A percentile compares a stretch with the other conserved stretches of the same genome.
These are phyloP conservation scores for Leptographium procerum DNA, from an alignment of 2,329 filamentous ascomycete genomes.

Conservation along the genomic window DNA sequence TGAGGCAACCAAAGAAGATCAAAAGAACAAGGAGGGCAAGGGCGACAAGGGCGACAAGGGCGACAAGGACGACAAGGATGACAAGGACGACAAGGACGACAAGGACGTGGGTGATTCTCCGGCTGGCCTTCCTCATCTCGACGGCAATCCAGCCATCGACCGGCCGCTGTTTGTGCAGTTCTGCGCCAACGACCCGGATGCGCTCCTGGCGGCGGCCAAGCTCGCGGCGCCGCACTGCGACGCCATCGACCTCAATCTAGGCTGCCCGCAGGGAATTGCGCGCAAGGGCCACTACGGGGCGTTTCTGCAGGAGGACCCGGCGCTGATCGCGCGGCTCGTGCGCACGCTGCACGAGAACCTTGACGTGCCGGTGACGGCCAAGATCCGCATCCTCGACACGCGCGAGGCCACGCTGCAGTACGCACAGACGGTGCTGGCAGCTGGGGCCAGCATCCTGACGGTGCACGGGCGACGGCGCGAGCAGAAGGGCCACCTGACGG, in stretches of 20 bases:
- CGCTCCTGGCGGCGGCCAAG: constrained; percentile 66
- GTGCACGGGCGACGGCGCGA: constrained; percentile 82
- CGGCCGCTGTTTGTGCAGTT: constrained; percentile 93
- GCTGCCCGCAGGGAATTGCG: constrained; percentile 93
- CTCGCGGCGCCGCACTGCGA: constrained; percentile 81
- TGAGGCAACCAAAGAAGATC: constrained; percentile 42
- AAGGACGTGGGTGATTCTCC: constrained; percentile 14
- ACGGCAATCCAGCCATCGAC: constrained; percentile 77
- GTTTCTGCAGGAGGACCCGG: constrained; percentile 88
- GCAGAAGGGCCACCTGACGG: constrained; percentile 93
- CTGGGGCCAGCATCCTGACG: constrained; percentile 85
- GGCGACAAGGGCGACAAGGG: constrained; percentile 15
- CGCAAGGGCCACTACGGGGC: constrained; percentile 83
- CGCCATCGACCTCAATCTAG: constrained; percentile 88
- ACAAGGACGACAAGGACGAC: constrained; percentile 19
- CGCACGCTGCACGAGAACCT: constrained; percentile 70
- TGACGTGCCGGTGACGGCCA: constrained; percentile 79
- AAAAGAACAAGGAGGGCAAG: no score
- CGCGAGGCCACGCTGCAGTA: constrained; percentile 80
- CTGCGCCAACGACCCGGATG: constrained; percentile 78
- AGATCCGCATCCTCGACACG: constrained; percentile 83
- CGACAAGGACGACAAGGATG: constrained; percentile 10
- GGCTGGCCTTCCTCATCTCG: constrained; percentile 46
- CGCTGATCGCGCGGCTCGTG: constrained; percentile 71
- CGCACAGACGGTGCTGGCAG: constrained; percentile 72